Conservation (phyloP, 2,329 filamentous ascomycete genomes). For the Aspergillus quadrilineatus region DNA sequence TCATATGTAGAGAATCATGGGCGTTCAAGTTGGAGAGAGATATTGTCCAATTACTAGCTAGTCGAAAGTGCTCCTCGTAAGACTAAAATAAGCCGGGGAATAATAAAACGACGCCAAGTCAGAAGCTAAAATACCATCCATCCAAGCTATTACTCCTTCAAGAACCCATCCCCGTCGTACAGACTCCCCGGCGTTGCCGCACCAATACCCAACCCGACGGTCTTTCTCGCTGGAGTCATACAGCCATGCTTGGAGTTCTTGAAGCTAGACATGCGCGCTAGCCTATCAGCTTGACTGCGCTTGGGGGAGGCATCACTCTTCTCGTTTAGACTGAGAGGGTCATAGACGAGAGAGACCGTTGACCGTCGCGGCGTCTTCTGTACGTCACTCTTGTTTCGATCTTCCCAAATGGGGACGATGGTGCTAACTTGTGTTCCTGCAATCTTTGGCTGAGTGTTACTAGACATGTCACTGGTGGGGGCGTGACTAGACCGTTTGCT, state of each 20-base stretch:
- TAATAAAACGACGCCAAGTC: background rate
- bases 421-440: conserved; percentile 23
- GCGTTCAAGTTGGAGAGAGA: background rate
- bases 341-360: conserved; percentile 16
- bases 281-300: conserved; percentile 14
- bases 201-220: conserved; percentile 30
- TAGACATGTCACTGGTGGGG: background rate
- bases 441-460: conserved; percentile 12
- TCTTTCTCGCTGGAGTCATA: conserved; percentile 30
- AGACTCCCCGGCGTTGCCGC: conserved; percentile 46
- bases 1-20: background rate
- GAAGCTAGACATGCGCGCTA: conserved; percentile 17
- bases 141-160: conserved; percentile 31
- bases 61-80: conserved; percentile 3
- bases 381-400: conserved; percentile 24
- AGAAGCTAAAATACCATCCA: background rate
- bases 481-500: background rate
- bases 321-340: conserved; percentile 11
- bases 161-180: conserved; percentile 45
- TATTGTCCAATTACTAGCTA: conserved; percentile 1
- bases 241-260: conserved; percentile 20
- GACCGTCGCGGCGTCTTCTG: conserved; percentile 17
- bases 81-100: background rate
- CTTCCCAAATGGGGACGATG: conserved; percentile 43
- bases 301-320: conserved; percentile 10